Evolutionary conservation across 2,329 filamentous ascomycete genomes (phyloP).

Genomic region (Fusarium palustre): DNA sequence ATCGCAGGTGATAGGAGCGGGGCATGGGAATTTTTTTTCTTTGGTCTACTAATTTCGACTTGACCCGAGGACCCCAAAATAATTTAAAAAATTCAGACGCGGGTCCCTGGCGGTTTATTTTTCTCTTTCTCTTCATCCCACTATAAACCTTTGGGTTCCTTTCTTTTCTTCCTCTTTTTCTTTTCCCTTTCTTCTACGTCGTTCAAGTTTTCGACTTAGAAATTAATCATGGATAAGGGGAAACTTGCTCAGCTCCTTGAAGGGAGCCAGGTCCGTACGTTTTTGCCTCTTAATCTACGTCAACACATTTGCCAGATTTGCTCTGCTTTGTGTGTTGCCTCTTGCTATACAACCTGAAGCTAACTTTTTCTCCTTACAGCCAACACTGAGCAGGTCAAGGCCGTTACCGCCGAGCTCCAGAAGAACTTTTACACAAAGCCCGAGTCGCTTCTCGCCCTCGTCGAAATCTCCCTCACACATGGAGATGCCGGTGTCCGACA

Average conservation of each 20-base stretch:
- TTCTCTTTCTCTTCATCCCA: constrained; percentile 25
- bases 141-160: constrained; percentile 40
- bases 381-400: constrained; percentile 89
- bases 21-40: constrained; percentile 39
- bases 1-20: constrained; percentile 31
- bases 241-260: constrained; percentile 88
- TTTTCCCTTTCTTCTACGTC: constrained; percentile 34
- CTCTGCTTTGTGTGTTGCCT: constrained; percentile 13
- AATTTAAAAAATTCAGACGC: constrained; percentile 42
- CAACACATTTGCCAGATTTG: constrained; percentile 4
- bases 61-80: constrained; percentile 34
- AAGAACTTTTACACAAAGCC: constrained; percentile 93
- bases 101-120: constrained; percentile 37
- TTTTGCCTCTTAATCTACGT: neutral
- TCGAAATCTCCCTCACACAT: constrained; percentile 89
- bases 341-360: constrained; percentile 8
- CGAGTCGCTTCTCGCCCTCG: constrained; percentile 83
- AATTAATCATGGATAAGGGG: constrained; percentile 63
- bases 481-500: constrained; percentile 80
- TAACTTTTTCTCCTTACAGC: constrained; percentile 63
- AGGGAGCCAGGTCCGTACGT: constrained; percentile 87
- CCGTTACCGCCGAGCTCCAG: constrained; percentile 88
- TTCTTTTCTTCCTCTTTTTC: constrained; percentile 23
- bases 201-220: constrained; percentile 39
- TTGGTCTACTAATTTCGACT: constrained; percentile 34